Conservation (phyloP, 192 early-diverging fungal genomes). For the Backusella liffmaniae region DNA sequence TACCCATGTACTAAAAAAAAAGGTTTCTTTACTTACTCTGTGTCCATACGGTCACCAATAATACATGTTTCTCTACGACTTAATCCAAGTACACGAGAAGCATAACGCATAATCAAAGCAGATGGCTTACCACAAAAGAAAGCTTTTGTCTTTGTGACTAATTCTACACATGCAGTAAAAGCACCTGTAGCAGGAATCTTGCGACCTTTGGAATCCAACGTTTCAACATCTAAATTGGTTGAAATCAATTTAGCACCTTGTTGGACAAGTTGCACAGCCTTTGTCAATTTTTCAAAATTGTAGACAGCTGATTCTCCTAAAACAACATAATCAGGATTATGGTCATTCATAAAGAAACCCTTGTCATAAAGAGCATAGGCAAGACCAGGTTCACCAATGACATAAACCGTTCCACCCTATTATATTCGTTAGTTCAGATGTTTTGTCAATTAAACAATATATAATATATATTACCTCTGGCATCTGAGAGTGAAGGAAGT, state of each 20-base stretch:
- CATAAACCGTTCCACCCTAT: conserved; percentile 45
- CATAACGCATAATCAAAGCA: conserved; percentile 57
- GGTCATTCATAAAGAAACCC: conserved; percentile 59
- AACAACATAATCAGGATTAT: conserved; percentile 60
- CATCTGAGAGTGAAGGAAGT: conserved; percentile 52
- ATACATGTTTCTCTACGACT: conserved; percentile 57
- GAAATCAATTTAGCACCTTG: conserved; percentile 58
- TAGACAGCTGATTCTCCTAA: conserved; percentile 52
- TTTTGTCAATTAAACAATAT: background rate
- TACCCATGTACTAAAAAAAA: too few relatives aligned
- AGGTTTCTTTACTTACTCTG: conserved; percentile 32
- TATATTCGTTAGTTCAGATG: background rate
- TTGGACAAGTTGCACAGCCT: conserved; percentile 52
- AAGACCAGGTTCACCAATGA: conserved; percentile 59
- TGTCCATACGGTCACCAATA: conserved; percentile 67
- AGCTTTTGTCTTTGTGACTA: conserved; percentile 59
- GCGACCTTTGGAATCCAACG: conserved; percentile 41
- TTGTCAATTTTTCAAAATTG: conserved; percentile 53
- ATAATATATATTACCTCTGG: conserved; percentile 30
- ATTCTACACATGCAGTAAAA: conserved; percentile 52
- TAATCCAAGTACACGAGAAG: conserved; percentile 48
- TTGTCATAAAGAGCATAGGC: conserved; percentile 54
- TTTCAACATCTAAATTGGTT: conserved; percentile 59
- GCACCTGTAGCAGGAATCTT: conserved; percentile 56
- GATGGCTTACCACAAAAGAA: conserved; percentile 59